Conservation (phyloP, 495 filamentous ascomycete species). For the Penicillium coprophilum region DNA sequence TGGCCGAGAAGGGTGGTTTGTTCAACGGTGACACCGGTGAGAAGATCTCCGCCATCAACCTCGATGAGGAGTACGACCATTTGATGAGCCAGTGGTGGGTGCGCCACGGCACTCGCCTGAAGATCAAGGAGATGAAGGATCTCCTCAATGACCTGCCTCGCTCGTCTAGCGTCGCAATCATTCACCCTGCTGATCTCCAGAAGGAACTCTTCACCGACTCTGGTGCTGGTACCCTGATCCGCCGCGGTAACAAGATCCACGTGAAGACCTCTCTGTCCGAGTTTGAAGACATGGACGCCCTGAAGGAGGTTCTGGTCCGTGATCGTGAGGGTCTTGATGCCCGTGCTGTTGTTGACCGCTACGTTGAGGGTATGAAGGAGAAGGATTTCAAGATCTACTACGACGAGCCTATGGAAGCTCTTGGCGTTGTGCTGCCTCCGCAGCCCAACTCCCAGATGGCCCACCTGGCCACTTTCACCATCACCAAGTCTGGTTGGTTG, state of each 20-base stretch:
- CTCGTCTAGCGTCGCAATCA: conserved; percentile 95
- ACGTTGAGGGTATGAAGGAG: conserved; percentile 71
- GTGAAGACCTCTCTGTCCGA: conserved; percentile 71
- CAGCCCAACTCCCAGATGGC: conserved; percentile 55
- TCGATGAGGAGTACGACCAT: conserved; percentile 95
- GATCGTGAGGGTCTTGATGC: conserved; percentile 87
- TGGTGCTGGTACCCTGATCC: conserved; percentile 91
- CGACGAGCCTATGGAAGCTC: conserved; percentile 93
- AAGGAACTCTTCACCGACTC: conserved; percentile 97
- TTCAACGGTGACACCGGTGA: conserved; percentile 91
- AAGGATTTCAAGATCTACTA: conserved; percentile 90
- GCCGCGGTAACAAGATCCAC: conserved; percentile 87
- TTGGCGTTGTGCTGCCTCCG: conserved; percentile 87
- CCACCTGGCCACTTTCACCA: conserved; percentile 88
- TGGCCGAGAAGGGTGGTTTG: conserved; percentile 95
- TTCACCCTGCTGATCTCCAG: conserved; percentile 90
- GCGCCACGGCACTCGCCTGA: conserved; percentile 89
- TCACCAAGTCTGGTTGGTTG: conserved; percentile 93
- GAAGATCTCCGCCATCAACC: conserved; percentile 96
- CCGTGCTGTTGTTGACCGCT: conserved; percentile 78
- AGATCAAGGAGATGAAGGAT: conserved; percentile 99
- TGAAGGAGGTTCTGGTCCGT: conserved; percentile 81
- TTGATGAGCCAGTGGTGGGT: conserved; percentile 97
- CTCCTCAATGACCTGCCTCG: conserved; percentile 82
- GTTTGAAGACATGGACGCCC: conserved; percentile 70